phyloP scores from a whole-genome alignment of 2,329 filamentous ascomycete genomes.

The Graphilbum fragrans region DNA sequence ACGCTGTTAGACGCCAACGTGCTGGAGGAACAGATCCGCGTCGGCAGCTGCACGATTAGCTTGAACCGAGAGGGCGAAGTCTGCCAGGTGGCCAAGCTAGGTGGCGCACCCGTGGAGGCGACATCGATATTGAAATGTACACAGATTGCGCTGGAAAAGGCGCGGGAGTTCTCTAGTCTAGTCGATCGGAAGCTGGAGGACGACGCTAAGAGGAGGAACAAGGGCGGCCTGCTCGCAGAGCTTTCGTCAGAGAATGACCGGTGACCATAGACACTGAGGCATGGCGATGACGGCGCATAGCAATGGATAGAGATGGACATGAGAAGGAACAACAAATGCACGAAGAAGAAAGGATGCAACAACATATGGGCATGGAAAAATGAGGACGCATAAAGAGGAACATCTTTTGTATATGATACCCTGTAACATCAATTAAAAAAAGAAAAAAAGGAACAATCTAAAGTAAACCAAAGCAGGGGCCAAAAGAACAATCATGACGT shows the following conservation, averaged over 20 bases:
- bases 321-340: not conserved
- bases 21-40: slow-evolving; percentile 64
- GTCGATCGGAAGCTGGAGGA: slow-evolving; percentile 63
- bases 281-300: too few relatives aligned
- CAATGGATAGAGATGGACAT: not conserved
- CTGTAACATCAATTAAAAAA: slow-evolving; percentile 6
- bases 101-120: slow-evolving; percentile 72
- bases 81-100: slow-evolving; percentile 83
- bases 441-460: not conserved
- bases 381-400: slow-evolving; percentile 2
- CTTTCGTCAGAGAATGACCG: slow-evolving; percentile 75
- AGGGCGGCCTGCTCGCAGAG: slow-evolving; percentile 68
- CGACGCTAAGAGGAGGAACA: slow-evolving; percentile 66
- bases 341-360: not conserved
- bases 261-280: slow-evolving; percentile 24
- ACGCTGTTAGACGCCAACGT: slow-evolving; percentile 61
- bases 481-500: not conserved
- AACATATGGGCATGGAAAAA: not conserved
- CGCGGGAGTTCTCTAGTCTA: slow-evolving; percentile 64
- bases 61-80: slow-evolving; percentile 85
- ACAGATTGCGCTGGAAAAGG: slow-evolving; percentile 61
- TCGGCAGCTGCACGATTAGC: slow-evolving; percentile 66
- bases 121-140: slow-evolving; percentile 66
- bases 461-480: not conserved
- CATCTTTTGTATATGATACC: slow-evolving; percentile 8